Base-by-base conservation (phyloP, 179 eudicot genomes). In the Dionaea muscipula region DNA sequence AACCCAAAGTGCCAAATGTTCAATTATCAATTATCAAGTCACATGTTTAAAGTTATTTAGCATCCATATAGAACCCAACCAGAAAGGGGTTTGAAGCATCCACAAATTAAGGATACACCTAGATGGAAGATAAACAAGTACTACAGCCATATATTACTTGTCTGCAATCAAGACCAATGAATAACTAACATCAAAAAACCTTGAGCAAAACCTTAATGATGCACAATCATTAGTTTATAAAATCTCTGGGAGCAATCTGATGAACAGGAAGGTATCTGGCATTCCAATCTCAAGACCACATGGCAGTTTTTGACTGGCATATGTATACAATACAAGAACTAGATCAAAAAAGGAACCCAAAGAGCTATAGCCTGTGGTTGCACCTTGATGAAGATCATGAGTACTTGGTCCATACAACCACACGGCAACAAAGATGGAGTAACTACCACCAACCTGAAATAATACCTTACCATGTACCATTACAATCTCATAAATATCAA, bases 121-220 rank as follows among this genome's bases (percentile, higher is more conserved):
- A 18, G 22, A 10, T 19, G 14, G 7, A 12, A 36, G 27, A 21
- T 17, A 31, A 31, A 21, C 18, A 51, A 26, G 31, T 18, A 17
- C 47, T 43, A 15, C 2, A 1, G 27, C 2, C n/a, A 50, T 31
- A 48, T 47, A 26, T 28, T 27, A 47, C 24, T 28, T n/a, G 22
- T 40, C 43, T 33, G 67, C 27, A 48, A 51, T 50, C 55, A 49
- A 3, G 37, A 60, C 31, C 38, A 25, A 19, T 15, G 2, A 27
- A 60, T 20, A 40, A 19, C 66, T 61, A 67, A 38, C 19, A 64
- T 38, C 48, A 56, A 31, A 27, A 46, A 37, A 19, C 60, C 45
- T 45, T 47, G 45, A 35, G 37, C 51, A 22, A 46, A 53, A 53
- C 56, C 61, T 3, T 54, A 53, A 3, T 48, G 21, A 31, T 35